Base-by-base conservation (phyloP, 73 alveolate genomes). In the Urostyla sp. region DNA sequence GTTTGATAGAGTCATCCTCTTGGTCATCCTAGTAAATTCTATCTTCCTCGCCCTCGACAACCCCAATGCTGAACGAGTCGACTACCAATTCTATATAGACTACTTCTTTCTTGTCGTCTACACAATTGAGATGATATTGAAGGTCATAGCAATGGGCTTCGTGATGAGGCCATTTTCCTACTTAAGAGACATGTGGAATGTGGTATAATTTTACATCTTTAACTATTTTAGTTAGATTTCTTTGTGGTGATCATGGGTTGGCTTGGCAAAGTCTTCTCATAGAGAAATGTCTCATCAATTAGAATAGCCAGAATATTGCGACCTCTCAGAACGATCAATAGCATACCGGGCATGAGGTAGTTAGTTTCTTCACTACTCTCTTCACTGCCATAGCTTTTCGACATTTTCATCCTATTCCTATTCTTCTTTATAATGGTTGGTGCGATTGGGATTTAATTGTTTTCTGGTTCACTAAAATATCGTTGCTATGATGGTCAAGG, bases 181-280 rank as follows among this genome's bases (percentile, higher is more conserved):
- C 53, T 58, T 92, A 28, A 89, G 96, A 72, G 98, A 92, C 51
- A 82, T 92, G 10, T 92, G 96, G 95, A 92, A 92, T 58, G 56
- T 86, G 34, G 72, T 92, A 73, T 52, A 23, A 11, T 50, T 24
- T 30, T 11, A 51, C 24, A 26, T 37, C 15, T 50, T 31, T 11
- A 23, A 21, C 5, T 46, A 18, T 38, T 73, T 18, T 73, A 75
- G 87, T 38, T 77, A 1, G 98, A 93, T 75, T 93, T 93, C 63
- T 30, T 87, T 45, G 95, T 93, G 59, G 94, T 93, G 26, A 54
- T 87, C 30, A 55, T 87, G 46, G 96, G 96, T 38, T 90, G 93
- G 88, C 38, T 90, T 11, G 74, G 92, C 15, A 67, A 57, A 34
- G 51, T 80, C 37, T 52, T 90, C 31, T 37, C 89, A n/a, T 67